Percentiles rank a stretch among this genome's conserved stretches.
phyloP scores from a whole-genome alignment of 2,329 filamentous ascomycete genomes.

The Lasiodiplodia theobromae region DNA sequence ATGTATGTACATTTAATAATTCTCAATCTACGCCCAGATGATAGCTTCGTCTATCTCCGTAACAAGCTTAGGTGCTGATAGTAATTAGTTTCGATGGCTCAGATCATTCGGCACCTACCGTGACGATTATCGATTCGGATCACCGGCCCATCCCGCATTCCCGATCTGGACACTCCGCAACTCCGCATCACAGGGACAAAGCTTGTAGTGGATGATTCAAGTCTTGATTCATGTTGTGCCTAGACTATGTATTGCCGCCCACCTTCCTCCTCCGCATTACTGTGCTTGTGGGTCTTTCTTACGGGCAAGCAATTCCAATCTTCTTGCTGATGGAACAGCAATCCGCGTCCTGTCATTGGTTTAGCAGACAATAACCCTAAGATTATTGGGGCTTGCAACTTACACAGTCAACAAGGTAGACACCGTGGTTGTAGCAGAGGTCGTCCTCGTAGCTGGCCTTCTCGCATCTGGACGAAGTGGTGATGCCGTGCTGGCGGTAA shows the following conservation, averaged over 20 bases:
- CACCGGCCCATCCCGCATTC: not conserved
- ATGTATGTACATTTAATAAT: no score
- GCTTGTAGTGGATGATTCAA: not conserved
- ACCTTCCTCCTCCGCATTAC: not conserved
- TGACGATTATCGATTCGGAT: not conserved
- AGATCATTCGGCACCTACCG: no score
- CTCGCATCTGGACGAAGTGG: not conserved
- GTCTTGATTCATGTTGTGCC: not conserved
- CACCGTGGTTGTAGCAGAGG: slow-evolving; percentile 12
- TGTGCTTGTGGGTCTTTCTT: not conserved
- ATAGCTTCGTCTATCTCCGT: no score
- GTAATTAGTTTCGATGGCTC: no score
- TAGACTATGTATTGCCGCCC: not conserved
- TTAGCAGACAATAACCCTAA: not conserved
- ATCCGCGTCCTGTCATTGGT: not conserved
- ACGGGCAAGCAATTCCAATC: not conserved
- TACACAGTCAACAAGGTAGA: slow-evolving; percentile 1
- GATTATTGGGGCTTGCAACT: not conserved
- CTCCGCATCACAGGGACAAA: not conserved
- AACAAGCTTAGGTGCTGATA: no score
- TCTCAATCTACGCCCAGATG: no score
- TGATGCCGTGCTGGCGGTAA: not conserved
- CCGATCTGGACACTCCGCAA: not conserved
- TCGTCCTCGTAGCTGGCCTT: not conserved
- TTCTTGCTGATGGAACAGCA: not conserved